Evolutionary conservation across 305 asterid species (phyloP).

Genomic region (Fraxinus latifolia): DNA sequence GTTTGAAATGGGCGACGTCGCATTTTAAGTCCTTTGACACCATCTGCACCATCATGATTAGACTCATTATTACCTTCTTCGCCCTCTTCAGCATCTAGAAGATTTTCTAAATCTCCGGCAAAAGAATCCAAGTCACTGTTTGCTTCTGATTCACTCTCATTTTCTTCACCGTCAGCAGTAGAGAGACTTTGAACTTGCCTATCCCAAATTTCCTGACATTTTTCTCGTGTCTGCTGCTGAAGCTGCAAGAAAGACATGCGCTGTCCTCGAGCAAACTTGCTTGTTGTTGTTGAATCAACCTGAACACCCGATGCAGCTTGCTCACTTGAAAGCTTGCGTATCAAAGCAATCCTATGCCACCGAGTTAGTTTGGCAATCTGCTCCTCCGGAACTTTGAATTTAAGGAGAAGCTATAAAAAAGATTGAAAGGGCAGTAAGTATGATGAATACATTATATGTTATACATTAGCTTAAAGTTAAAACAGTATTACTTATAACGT

Average conservation of each 20-base stretch:
- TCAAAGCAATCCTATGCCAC: conserved; percentile 97
- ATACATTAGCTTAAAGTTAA: background rate
- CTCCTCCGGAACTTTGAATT: conserved; percentile 92
- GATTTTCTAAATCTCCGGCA: conserved; percentile 98
- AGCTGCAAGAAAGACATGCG: conserved; percentile 98
- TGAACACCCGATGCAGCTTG: conserved; percentile 97
- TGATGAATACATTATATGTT: background rate
- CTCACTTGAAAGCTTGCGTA: conserved; percentile 97
- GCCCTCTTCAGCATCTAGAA: conserved; percentile 93
- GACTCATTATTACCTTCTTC: conserved; percentile 68
- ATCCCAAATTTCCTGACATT: conserved; percentile 99
- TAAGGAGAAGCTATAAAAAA: conserved; percentile 75
- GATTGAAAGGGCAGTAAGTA: conserved; percentile 15
- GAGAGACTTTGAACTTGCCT: conserved; percentile 85
- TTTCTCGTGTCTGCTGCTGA: conserved; percentile 99
- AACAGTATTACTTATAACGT: background rate
- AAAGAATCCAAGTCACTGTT: conserved; percentile 98
- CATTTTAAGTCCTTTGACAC: conserved; percentile 90
- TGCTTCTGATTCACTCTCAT: conserved; percentile 92
- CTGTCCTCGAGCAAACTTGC: conserved; percentile 98
- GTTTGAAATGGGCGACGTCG: conserved; percentile 82
- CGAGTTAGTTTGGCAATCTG: conserved; percentile 82
- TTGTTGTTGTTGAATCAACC: conserved; percentile 91
- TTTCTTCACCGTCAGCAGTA: conserved; percentile 83
- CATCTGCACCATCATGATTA: conserved; percentile 63